Evolutionary conservation across 208 protist species (phyloP), one percentile per base, ranked within the genome.

Genomic region (Leishmania braziliensis): DNA sequence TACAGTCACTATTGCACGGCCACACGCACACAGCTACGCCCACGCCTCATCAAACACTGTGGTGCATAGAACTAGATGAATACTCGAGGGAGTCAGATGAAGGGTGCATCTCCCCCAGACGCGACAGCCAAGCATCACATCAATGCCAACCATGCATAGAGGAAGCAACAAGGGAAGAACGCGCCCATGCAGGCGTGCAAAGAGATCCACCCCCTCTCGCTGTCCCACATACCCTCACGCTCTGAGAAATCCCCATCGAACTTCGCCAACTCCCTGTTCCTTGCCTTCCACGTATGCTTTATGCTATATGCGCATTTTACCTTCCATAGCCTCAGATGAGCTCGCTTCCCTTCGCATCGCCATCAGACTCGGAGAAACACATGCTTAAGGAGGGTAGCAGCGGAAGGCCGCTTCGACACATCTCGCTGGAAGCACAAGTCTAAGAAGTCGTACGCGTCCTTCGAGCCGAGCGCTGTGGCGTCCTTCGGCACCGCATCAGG

Each of bases 401-500:
- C 92, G 69, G 87, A 79, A 16, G 95, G 96, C 12, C 96, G 90
- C 79, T 90, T 89, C 62, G 87, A 87, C 60, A 92, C 92, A 82
- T 97, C 90, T 23, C 94, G 93, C 54, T 88, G 82, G 83, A 98
- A 97, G 83, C 96, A 98, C 81, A 91, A 75, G 65, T 97, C 89
- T 74, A 98, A 87, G 80, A 98, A 98, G 80, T 96, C 86, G 81
- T 91, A 94, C 50, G 89, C 90, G 14, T 97, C 92, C 78, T 90
- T 63, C 16, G 92, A 96, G 53, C 93, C 95, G n/a, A 98, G 92
- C 60, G 75, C 78, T 23, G 89, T 85, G 39, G 88, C 72, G 73
- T 97, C 93, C 75, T 92, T 91, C 29, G 95, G 95, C 54, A 98
- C 89, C 20, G 92, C 93, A 78, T 98, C 95, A 5, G 95, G 95